phyloP scores from a whole-genome alignment of 225 moss, liverwort and hornwort genomes.

The Physcomitrellopsis africana region DNA sequence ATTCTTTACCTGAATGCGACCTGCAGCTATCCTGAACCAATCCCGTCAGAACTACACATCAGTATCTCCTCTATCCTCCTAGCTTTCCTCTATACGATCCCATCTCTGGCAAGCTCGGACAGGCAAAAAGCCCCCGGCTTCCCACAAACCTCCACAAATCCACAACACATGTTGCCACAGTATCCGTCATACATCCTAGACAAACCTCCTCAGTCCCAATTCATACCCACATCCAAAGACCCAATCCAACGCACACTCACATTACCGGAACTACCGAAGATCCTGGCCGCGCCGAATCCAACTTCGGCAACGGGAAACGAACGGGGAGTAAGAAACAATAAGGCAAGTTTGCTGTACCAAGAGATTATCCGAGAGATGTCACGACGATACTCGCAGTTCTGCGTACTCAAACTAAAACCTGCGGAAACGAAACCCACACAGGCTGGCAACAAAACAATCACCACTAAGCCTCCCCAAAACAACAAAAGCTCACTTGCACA shows the following conservation, averaged over 20 bases:
- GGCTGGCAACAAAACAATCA: neutral
- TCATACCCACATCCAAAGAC: neutral
- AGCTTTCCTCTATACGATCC: neutral
- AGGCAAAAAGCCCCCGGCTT: conserved; percentile 1
- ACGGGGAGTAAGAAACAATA: neutral
- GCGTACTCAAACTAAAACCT: neutral
- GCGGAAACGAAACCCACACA: neutral
- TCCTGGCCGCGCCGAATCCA: conserved; percentile 13
- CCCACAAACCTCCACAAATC: neutral
- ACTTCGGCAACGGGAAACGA: neutral
- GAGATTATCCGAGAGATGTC: neutral
- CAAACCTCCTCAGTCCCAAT: neutral
- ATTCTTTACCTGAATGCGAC: conserved; percentile 13
- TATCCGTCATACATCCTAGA: neutral
- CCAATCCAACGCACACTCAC: conserved; percentile 14
- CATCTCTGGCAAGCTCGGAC: conserved; percentile 2
- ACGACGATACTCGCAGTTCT: neutral
- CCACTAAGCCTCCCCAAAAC: neutral
- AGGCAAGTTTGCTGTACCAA: conserved; percentile 1
- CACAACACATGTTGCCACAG: neutral
- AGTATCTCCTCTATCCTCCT: neutral
- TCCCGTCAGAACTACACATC: neutral
- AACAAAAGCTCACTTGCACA: neutral
- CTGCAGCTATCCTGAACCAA: neutral
- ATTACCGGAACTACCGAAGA: neutral